Evolutionary conservation across 768 basidiomycete genomes (phyloP).

Genomic region (Kockovaella imperatae): DNA sequence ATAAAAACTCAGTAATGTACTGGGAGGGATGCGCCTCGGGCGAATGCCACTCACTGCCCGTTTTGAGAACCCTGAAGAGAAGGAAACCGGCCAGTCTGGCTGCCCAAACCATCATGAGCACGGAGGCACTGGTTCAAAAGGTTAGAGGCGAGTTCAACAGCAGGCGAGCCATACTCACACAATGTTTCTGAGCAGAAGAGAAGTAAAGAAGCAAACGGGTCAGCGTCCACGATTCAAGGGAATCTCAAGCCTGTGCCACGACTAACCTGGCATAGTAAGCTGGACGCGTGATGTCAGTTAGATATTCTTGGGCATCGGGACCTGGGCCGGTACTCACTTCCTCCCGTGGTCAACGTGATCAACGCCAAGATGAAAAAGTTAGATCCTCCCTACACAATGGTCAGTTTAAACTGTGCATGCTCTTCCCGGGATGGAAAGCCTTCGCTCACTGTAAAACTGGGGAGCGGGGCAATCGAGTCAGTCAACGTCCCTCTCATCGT

Average conservation of each 20-base stretch:
- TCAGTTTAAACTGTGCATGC: constrained; percentile 37
- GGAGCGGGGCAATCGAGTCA: neutral
- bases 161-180: constrained; percentile 6
- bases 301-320: neutral
- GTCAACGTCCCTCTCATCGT: neutral
- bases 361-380: constrained; percentile 64
- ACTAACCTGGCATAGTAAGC: constrained; percentile 51
- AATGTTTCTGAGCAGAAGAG: constrained; percentile 11
- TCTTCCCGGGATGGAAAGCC: neutral
- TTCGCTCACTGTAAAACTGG: neutral
- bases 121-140: constrained; percentile 24
- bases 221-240: no score
- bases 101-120: constrained; percentile 65
- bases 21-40: neutral
- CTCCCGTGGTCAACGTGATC: constrained; percentile 57
- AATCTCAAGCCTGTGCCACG: neutral
- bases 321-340: constrained; percentile 41
- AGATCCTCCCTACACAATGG: constrained; percentile 51
- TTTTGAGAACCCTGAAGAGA: constrained; percentile 62
- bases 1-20: neutral
- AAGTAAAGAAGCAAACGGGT: neutral
- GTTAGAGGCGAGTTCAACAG: constrained; percentile 31
- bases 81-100: constrained; percentile 58
- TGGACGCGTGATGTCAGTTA: constrained; percentile 1
- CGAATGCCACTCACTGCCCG: constrained; percentile 47